Conservation (phyloP, 1,284 basidiomycete species). For the Neolentinus lepideus region DNA sequence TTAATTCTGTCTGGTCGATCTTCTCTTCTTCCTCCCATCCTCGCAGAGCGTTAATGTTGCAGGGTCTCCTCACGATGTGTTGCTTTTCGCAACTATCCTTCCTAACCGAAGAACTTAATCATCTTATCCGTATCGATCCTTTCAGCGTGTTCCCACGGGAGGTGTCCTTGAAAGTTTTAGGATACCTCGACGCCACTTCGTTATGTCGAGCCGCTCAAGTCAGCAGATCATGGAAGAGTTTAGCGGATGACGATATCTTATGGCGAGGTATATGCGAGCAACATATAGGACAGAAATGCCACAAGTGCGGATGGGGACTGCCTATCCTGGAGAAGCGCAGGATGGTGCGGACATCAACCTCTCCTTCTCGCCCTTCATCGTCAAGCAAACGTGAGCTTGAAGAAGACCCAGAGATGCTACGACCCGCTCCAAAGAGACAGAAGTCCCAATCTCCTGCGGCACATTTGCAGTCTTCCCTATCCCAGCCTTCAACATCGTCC, state of each 20-base stretch:
- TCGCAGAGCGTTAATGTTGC: slow-evolving; percentile 88
- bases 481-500: slow-evolving; percentile 3
- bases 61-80: slow-evolving; percentile 98
- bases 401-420: slow-evolving; percentile 9
- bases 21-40: slow-evolving; percentile 94
- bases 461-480: not conserved
- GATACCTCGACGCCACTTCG: slow-evolving; percentile 91
- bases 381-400: slow-evolving; percentile 32
- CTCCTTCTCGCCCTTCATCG: slow-evolving; percentile 19
- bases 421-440: slow-evolving; percentile 38
- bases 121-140: slow-evolving; percentile 94
- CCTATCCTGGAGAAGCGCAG: slow-evolving; percentile 82
- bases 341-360: slow-evolving; percentile 31
- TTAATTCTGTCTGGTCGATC: slow-evolving; percentile 93
- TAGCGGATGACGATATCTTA: slow-evolving; percentile 94
- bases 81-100: slow-evolving; percentile 99
- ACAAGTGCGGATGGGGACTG: slow-evolving; percentile 97
- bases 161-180: slow-evolving; percentile 84
- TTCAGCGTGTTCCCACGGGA: slow-evolving; percentile 90
- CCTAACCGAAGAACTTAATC: slow-evolving; percentile 85
- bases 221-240: slow-evolving; percentile 74
- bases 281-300: slow-evolving; percentile 96
- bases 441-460: slow-evolving; percentile 23
- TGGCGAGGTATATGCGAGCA: slow-evolving; percentile 98
- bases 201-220: slow-evolving; percentile 96